Conservation (phyloP, 805 yeast genomes). For the Hyphopichia homilentoma region DNA sequence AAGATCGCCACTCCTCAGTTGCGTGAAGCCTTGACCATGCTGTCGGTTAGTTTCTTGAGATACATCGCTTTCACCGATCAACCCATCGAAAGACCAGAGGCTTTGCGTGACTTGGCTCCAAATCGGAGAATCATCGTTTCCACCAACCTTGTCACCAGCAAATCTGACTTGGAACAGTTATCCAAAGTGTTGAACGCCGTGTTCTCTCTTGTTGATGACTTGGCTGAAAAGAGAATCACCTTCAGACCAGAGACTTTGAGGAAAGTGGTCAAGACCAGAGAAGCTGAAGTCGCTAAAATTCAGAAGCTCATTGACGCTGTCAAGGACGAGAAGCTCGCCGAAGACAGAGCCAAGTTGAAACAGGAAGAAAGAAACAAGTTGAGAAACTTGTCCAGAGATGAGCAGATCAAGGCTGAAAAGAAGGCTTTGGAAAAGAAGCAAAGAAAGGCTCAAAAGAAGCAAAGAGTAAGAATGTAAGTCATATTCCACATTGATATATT, state of each 20-base stretch:
- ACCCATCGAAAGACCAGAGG: conserved; percentile 65
- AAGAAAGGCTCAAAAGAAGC: conserved; percentile 65
- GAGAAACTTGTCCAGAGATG: conserved; percentile 63
- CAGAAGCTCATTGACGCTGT: conserved; percentile 62
- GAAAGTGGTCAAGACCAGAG: conserved; percentile 77
- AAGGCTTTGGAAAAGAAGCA: conserved; percentile 80
- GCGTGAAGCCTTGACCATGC: conserved; percentile 35
- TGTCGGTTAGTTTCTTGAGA: conserved; percentile 49
- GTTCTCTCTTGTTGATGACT: conserved; percentile 56
- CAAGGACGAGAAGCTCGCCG: conserved; percentile 65
- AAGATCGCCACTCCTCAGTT: conserved; percentile 50
- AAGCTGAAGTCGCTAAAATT: conserved; percentile 65
- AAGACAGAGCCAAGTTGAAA: conserved; percentile 66
- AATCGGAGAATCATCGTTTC: conserved; percentile 53
- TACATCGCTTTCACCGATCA: conserved; percentile 82
- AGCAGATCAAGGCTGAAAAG: conserved; percentile 73
- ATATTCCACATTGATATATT: background rate
- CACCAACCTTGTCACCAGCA: conserved; percentile 46
- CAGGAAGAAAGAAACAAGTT: conserved; percentile 59
- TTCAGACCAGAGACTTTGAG: conserved; percentile 73
- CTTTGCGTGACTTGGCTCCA: conserved; percentile 53
- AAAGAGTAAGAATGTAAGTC: conserved; percentile 39
- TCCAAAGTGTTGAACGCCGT: conserved; percentile 51
- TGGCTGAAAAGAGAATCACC: conserved; percentile 44
- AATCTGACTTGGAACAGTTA: conserved; percentile 47